Conservation (phyloP, 2,329 filamentous ascomycete genomes). For the Teratosphaeria zuluensis region DNA sequence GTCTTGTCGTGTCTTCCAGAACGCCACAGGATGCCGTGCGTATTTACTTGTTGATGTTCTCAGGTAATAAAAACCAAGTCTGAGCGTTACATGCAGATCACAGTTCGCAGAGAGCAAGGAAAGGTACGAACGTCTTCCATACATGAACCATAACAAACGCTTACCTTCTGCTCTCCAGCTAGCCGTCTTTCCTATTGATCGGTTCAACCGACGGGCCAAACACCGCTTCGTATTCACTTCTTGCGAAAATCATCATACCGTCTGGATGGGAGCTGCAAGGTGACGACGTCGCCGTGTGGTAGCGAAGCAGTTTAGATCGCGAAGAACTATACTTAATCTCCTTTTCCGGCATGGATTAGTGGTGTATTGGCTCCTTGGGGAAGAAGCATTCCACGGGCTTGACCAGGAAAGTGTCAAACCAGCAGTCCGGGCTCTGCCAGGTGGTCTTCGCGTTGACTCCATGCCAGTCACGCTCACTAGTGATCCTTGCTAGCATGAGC, state of each 20-base stretch:
- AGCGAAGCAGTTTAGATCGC: not conserved
- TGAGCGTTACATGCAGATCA: not conserved
- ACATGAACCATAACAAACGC: not conserved
- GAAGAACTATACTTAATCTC: not conserved
- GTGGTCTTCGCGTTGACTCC: not conserved
- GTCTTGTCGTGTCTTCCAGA: not conserved
- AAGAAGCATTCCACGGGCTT: not conserved
- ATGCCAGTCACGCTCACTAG: not conserved
- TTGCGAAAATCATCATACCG: not conserved
- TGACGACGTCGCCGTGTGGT: not conserved
- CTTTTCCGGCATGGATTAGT: not conserved
- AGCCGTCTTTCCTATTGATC: not conserved
- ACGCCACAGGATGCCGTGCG: not conserved
- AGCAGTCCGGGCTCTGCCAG: not conserved
- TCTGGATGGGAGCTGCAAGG: not conserved
- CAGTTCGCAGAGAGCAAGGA: not conserved
- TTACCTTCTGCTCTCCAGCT: not conserved
- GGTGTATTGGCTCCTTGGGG: not conserved
- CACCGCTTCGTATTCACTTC: not conserved
- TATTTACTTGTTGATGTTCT: not conserved
- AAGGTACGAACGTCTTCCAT: not conserved
- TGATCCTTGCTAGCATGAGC: not conserved
- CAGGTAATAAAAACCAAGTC: not conserved
- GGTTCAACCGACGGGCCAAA: not conserved
- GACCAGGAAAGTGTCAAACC: not conserved